Evolutionary conservation across 371 early-diverging fungal species (phyloP).

Genomic region (Amoeboaphelidium occidentale): DNA sequence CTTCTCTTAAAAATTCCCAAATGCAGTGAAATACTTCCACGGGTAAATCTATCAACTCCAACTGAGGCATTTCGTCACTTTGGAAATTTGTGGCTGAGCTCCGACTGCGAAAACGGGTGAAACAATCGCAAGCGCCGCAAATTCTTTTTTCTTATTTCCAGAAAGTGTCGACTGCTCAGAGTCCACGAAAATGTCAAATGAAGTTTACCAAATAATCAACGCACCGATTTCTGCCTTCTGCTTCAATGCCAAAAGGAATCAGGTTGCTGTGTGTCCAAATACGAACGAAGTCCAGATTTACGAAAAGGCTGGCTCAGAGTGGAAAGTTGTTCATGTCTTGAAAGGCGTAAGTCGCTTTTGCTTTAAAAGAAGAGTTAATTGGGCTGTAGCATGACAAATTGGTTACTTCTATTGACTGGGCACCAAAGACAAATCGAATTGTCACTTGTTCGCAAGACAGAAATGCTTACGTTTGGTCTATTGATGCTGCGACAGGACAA

Average conservation of each 20-base stretch:
- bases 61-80: no score
- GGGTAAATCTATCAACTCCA: no score
- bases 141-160: no score
- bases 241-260: background rate
- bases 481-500: conserved; percentile 19
- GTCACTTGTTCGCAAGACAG: conserved; percentile 93
- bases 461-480: conserved; percentile 62
- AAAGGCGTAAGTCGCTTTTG: conserved; percentile 34
- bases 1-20: no score
- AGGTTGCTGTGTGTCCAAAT: conserved; percentile 73
- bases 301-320: conserved; percentile 25
- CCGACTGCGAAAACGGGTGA: no score
- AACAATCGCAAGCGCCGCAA: no score
- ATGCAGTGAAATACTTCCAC: no score
- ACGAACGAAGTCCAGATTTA: conserved; percentile 71
- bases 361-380: no score
- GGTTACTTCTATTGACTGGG: conserved; percentile 88
- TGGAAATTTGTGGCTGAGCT: no score
- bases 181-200: background rate
- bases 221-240: background rate
- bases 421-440: conserved; percentile 76
- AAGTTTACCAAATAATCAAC: background rate
- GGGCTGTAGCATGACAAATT: conserved; percentile 86
- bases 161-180: no score
- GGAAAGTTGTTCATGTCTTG: conserved; percentile 38